Evolutionary conservation across 129 eudicot species (phyloP).

Genomic region (Apium graveolens): DNA sequence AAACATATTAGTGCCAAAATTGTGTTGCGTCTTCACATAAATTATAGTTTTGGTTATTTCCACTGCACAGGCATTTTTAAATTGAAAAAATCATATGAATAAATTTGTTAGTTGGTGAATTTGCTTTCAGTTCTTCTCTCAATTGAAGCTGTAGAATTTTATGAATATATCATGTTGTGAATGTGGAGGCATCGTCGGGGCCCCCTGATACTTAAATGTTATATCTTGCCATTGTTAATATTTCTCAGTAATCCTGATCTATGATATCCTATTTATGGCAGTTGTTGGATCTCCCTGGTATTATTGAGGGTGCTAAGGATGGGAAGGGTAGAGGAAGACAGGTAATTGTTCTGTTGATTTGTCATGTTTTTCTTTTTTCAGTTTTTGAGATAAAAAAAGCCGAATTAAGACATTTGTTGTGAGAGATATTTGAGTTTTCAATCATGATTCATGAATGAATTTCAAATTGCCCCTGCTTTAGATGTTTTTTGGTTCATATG

Average conservation of each 20-base stretch:
- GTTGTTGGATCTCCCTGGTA: constrained; percentile 98
- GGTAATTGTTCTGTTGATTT: constrained; percentile 38
- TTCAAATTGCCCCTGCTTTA: not conserved
- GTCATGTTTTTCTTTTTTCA: not conserved
- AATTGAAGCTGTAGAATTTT: not conserved
- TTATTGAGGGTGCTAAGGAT: constrained; percentile 99
- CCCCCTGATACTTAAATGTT: not conserved
- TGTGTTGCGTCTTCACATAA: not conserved
- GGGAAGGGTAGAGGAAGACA: constrained; percentile 99
- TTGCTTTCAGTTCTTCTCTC: not conserved
- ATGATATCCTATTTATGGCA: constrained; percentile 26
- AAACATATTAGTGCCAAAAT: not conserved
- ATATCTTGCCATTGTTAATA: not conserved
- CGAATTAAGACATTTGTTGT: not conserved
- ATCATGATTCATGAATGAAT: not conserved
- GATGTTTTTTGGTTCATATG: constrained; percentile 5
- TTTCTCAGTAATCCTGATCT: constrained; percentile 8
- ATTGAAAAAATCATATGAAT: not conserved
- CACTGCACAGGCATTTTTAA: not conserved
- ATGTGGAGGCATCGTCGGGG: not conserved
- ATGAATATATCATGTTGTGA: not conserved
- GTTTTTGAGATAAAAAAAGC: not conserved
- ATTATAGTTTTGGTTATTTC: not conserved
- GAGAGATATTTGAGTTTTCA: not conserved
- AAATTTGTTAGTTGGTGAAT: not conserved